A percentile compares a stretch with the other conserved stretches of the same genome.
phyloP scores from a whole-genome alignment of 2,329 filamentous ascomycete species.

The Colletotrichum sp. region DNA sequence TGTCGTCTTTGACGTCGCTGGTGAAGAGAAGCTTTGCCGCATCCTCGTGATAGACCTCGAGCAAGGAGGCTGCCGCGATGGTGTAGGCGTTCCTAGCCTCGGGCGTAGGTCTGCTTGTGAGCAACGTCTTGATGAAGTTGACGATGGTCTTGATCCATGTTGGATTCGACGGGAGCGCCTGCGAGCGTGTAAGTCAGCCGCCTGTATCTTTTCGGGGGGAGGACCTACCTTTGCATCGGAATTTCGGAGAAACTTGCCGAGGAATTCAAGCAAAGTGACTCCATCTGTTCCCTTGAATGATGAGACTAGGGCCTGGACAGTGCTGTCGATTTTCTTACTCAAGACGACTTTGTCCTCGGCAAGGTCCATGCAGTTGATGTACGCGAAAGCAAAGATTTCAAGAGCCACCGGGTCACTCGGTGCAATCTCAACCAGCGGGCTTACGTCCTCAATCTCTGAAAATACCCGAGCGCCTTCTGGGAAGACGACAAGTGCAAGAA shows the following conservation, averaged over 20 bases:
- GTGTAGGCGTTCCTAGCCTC: constrained; percentile 64
- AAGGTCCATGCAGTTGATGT: constrained; percentile 53
- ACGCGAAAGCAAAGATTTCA: constrained; percentile 61
- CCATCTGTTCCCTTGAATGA: constrained; percentile 65
- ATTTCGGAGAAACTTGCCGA: constrained; percentile 57
- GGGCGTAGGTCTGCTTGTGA: constrained; percentile 59
- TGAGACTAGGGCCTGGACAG: constrained; percentile 53
- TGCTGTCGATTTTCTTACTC: constrained; percentile 47
- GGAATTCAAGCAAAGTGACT: constrained; percentile 62
- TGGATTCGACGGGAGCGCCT: constrained; percentile 56
- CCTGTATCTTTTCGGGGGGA: neutral
- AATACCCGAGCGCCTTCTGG: constrained; percentile 55
- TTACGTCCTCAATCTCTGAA: constrained; percentile 54
- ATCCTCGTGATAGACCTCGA: constrained; percentile 57
- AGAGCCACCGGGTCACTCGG: constrained; percentile 58
- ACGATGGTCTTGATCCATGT: constrained; percentile 58
- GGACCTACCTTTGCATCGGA: constrained; percentile 51
- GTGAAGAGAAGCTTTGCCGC: constrained; percentile 59
- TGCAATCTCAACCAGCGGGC: constrained; percentile 61
- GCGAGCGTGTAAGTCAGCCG: constrained; percentile 17
- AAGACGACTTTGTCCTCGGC: constrained; percentile 35
- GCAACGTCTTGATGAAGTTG: constrained; percentile 55
- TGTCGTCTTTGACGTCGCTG: constrained; percentile 45
- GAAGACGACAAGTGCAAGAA: constrained; percentile 60
- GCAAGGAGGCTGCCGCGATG: constrained; percentile 60